These are phyloP conservation scores for Lactifluus rugatus DNA, from an alignment of 768 basidiomycete genomes.

Conservation along the genomic window DNA sequence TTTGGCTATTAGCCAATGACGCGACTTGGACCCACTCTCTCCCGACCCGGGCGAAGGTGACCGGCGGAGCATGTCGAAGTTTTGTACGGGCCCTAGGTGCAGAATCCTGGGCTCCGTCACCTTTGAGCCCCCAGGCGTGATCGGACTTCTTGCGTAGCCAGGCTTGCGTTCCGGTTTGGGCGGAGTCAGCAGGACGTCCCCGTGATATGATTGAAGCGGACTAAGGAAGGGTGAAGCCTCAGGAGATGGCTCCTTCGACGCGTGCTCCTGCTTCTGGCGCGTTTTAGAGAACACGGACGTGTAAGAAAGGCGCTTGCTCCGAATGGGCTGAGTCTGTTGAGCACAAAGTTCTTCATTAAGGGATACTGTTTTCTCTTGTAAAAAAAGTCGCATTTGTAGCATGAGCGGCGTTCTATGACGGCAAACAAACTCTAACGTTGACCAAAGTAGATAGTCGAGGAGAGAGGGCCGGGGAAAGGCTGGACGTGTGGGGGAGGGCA, in stretches of 20 bases:
- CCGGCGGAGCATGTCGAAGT: conserved; percentile 21
- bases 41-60: conserved; percentile 2
- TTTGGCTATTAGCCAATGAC: conserved; percentile 7
- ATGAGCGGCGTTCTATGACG: conserved; percentile 52
- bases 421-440: conserved; percentile 55
- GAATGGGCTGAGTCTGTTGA: conserved; percentile 21
- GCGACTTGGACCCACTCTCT: conserved; percentile 3
- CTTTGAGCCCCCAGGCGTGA: conserved; percentile 27
- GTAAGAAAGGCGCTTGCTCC: conserved; percentile 34
- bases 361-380: conserved; percentile 50
- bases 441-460: conserved; percentile 68
- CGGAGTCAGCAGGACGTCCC: conserved; percentile 13
- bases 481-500: conserved; percentile 24
- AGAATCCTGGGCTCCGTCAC: conserved; percentile 41
- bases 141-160: conserved; percentile 34
- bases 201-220: conserved; percentile 21
- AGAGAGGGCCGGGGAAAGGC: conserved; percentile 38
- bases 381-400: conserved; percentile 54
- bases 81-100: conserved; percentile 48
- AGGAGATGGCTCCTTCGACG: conserved; percentile 33
- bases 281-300: conserved; percentile 47
- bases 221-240: conserved; percentile 34
- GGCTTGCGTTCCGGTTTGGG: conserved; percentile 26
- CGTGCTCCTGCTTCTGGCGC: conserved; percentile 35
- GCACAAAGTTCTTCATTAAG: conserved; percentile 43